Percentiles rank a stretch among this genome's conserved stretches.
phyloP scores from a whole-genome alignment of 768 basidiomycete genomes.

The Steccherinum ochraceum region DNA sequence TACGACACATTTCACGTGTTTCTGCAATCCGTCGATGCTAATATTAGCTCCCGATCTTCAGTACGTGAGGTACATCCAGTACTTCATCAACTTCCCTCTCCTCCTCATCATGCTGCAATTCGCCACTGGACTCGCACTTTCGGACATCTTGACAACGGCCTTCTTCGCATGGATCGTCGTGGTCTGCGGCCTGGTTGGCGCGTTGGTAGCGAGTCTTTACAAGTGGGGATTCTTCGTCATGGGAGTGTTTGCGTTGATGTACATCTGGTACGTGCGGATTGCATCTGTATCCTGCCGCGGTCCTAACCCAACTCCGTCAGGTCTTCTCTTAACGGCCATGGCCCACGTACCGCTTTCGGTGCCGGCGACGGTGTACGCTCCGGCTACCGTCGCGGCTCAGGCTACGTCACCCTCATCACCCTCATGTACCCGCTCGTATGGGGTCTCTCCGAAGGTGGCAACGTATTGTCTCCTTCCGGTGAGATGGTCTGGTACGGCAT shows the following conservation, averaged over 20 bases:
- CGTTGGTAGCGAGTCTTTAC: constrained; percentile 41
- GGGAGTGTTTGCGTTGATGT: constrained; percentile 40
- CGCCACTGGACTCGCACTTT: constrained; percentile 40
- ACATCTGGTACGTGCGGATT: constrained; percentile 39
- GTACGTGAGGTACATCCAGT: constrained; percentile 50
- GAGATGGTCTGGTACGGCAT: constrained; percentile 57
- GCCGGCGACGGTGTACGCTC: constrained; percentile 17
- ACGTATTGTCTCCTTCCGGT: constrained; percentile 41
- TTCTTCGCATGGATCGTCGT: constrained; percentile 46
- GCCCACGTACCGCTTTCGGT: constrained; percentile 21
- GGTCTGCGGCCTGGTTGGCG: constrained; percentile 41
- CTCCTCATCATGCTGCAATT: constrained; percentile 41
- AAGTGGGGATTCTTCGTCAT: constrained; percentile 49
- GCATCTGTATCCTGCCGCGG: not conserved
- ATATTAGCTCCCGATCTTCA: constrained; percentile 10
- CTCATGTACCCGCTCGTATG: constrained; percentile 51
- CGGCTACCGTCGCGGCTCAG: constrained; percentile 27
- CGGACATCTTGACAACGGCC: constrained; percentile 38
- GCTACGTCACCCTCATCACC: constrained; percentile 46
- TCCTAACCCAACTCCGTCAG: constrained; percentile 7
- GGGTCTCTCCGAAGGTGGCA: constrained; percentile 48
- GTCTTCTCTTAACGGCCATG: constrained; percentile 20
- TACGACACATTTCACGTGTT: constrained; percentile 19
- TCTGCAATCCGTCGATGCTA: not conserved
- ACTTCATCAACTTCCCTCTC: constrained; percentile 50